Conservation (phyloP, 73 alveolate genomes). For the Stentor roeselii region DNA sequence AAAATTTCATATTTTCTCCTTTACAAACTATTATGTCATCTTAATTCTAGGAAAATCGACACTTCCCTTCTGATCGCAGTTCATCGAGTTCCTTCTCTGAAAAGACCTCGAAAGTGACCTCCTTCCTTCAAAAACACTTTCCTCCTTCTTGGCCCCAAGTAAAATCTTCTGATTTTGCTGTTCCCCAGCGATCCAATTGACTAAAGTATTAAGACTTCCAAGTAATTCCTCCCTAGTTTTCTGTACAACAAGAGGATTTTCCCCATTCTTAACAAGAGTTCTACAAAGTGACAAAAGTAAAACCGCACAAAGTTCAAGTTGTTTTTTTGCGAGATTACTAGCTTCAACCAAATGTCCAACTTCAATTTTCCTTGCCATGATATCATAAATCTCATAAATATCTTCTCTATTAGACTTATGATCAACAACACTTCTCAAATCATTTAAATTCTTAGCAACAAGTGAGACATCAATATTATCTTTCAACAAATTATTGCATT, state of each 20-base stretch:
- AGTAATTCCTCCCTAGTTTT: not conserved
- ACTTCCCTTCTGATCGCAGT: no score
- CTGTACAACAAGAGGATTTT: not conserved
- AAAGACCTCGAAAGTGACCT: no score
- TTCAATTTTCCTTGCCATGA: not conserved
- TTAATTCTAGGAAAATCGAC: no score
- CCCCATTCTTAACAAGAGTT: not conserved
- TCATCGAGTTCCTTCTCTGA: no score
- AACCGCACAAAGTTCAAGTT: not conserved
- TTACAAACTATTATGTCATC: no score
- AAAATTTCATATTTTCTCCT: no score
- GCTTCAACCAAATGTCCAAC: not conserved
- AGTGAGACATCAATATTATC: not conserved
- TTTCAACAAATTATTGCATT: not conserved
- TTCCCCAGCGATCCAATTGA: constrained; percentile 9
- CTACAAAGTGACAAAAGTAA: not conserved
- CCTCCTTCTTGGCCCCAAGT: no score
- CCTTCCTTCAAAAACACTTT: no score
- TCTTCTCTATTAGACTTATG: not conserved
- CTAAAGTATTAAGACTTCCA: not conserved
- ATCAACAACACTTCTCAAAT: not conserved
- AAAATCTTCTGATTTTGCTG: no score
- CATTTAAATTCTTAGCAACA: not conserved
- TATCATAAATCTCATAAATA: not conserved
- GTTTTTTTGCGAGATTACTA: not conserved